Conservation (phyloP, 2,329 filamentous ascomycete species). For the Aspergillus terreus region DNA sequence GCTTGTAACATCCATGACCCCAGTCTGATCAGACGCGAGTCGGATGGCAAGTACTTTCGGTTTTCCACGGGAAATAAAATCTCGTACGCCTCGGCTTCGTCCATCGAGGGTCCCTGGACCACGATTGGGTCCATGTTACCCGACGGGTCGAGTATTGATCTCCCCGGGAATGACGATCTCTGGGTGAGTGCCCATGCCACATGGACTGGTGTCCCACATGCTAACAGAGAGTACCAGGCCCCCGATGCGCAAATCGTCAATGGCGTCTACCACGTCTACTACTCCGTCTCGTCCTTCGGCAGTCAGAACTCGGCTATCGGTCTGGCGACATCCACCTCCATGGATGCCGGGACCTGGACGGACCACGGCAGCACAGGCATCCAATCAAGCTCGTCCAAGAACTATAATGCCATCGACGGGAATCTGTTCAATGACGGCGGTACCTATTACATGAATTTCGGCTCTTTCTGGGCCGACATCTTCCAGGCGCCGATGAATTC, state of each 20-base stretch:
- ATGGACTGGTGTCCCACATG: not conserved
- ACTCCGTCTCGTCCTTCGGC: constrained; percentile 61
- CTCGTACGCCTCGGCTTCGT: constrained; percentile 46
- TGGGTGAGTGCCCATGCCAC: constrained; percentile 39
- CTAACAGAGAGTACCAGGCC: constrained; percentile 46
- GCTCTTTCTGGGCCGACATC: constrained; percentile 65
- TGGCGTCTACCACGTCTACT: constrained; percentile 62
- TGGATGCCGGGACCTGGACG: constrained; percentile 34
- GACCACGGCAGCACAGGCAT: constrained; percentile 32
- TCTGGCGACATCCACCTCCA: constrained; percentile 46
- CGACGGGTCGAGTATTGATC: constrained; percentile 43
- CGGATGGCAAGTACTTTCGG: constrained; percentile 51
- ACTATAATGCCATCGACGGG: constrained; percentile 61
- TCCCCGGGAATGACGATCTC: constrained; percentile 46
- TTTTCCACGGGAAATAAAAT: constrained; percentile 53
- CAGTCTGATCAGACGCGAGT: constrained; percentile 43
- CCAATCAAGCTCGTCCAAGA: constrained; percentile 36
- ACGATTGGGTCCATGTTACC: constrained; percentile 46
- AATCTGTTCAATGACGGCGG: constrained; percentile 47
- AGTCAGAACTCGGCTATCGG: constrained; percentile 61
- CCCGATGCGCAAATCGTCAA: constrained; percentile 60
- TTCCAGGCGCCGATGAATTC: constrained; percentile 54
- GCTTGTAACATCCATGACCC: constrained; percentile 45
- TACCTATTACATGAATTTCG: constrained; percentile 56
- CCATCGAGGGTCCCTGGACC: constrained; percentile 51